Conservation (phyloP, 2,329 filamentous ascomycete species). For the Bipolaris gigantea region DNA sequence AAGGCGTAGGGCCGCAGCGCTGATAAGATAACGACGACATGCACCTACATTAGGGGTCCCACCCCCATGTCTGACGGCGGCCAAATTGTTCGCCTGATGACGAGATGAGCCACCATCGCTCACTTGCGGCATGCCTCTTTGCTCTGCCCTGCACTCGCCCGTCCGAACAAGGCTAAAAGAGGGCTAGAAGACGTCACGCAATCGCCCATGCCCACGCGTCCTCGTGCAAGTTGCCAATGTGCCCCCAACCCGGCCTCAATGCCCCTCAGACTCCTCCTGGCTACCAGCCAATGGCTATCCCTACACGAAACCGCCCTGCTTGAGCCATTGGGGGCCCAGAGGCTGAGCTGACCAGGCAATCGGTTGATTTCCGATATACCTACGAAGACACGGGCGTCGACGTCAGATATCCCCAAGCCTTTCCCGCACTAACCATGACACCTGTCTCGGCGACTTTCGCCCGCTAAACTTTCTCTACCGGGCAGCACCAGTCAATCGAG, state of each 20-base stretch:
- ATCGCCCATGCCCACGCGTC: not conserved
- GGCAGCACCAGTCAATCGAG: slow-evolving; percentile 7
- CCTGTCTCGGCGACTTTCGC: slow-evolving; percentile 10
- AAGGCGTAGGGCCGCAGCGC: not conserved
- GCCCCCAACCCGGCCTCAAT: not conserved
- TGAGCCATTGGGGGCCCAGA: not conserved
- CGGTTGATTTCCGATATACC: not conserved
- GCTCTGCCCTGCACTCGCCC: not conserved
- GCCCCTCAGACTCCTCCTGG: not conserved
- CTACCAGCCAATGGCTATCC: not conserved
- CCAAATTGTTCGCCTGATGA: slow-evolving; percentile 13
- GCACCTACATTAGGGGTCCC: not conserved
- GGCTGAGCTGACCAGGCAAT: not conserved
- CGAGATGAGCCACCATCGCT: slow-evolving; percentile 21
- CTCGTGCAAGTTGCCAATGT: not conserved
- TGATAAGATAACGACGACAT: slow-evolving; percentile 13
- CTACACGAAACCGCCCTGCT: not conserved
- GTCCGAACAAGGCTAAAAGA: slow-evolving; percentile 8
- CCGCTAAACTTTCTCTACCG: slow-evolving; percentile 18
- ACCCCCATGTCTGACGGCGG: slow-evolving; percentile 7
- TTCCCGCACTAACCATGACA: slow-evolving; percentile 4
- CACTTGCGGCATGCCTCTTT: not conserved
- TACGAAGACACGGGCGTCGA: not conserved
- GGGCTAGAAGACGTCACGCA: slow-evolving; percentile 4
- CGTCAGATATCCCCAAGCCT: slow-evolving; percentile 3